Percentiles rank a stretch among this genome's conserved stretches.
These are phyloP conservation scores for Aspergillus hancockii DNA, from an alignment of 495 filamentous ascomycete species.

Conservation along the genomic window DNA sequence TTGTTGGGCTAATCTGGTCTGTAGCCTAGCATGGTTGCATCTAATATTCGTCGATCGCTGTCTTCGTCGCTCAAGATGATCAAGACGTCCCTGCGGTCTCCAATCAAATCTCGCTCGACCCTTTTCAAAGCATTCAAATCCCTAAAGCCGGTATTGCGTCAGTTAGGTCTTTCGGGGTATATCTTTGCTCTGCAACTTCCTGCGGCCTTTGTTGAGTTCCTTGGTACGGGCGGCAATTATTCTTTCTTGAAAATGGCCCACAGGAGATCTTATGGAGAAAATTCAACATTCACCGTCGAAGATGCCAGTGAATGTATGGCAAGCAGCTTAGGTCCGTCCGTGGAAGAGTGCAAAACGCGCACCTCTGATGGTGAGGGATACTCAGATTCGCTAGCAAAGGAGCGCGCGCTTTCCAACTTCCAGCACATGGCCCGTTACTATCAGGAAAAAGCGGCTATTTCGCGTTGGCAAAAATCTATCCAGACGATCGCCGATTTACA, in stretches of 20 bases:
- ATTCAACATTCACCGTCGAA: conserved; percentile 22
- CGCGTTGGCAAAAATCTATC: conserved; percentile 49
- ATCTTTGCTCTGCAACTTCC: conserved; percentile 53
- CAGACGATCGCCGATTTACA: conserved; percentile 48
- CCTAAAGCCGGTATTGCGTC: conserved; percentile 40
- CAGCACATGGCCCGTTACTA: conserved; percentile 51
- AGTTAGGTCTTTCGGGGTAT: conserved; percentile 48
- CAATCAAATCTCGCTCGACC: conserved; percentile 39
- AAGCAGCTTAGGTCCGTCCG: conserved; percentile 42
- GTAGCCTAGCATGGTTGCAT: conserved; percentile 31
- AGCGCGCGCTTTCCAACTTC: conserved; percentile 33
- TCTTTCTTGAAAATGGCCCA: conserved; percentile 44
- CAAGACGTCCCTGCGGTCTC: conserved; percentile 41
- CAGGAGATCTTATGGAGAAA: conserved; percentile 27
- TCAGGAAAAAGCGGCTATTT: conserved; percentile 40
- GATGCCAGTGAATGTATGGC: conserved; percentile 47
- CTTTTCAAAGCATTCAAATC: conserved; percentile 41
- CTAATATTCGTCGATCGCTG: conserved; percentile 35
- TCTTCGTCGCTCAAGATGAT: conserved; percentile 48
- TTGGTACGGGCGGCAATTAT: conserved; percentile 42
- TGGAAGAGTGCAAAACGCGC: conserved; percentile 31
- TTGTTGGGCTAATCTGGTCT: conserved; percentile 10
- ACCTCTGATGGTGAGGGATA: conserved; percentile 38
- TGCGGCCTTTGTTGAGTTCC: conserved; percentile 32
- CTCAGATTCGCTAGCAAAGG: conserved; percentile 26